Conservation (phyloP, 2,329 filamentous ascomycete species). For the Neofusicoccum sp. region DNA sequence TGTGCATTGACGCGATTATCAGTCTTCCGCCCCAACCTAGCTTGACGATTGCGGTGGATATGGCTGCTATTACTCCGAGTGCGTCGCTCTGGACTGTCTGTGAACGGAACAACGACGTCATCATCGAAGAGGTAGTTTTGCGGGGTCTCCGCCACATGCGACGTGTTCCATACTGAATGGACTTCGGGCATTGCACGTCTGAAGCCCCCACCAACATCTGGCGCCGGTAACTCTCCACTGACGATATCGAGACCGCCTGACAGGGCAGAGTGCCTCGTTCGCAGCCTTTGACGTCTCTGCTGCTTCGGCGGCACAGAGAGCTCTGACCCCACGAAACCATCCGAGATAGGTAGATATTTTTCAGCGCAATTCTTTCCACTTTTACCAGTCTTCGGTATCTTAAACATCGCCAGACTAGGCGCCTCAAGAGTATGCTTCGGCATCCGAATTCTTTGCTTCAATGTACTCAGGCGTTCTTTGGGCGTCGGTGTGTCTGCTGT, state of each 20-base stretch:
- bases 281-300: background rate
- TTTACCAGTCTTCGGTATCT: background rate
- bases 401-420: background rate
- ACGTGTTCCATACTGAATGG: background rate
- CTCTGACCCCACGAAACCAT: slow-evolving; percentile 18
- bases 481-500: background rate
- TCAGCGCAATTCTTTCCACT: background rate
- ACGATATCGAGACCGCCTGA: background rate
- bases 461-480: background rate
- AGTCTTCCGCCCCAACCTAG: background rate
- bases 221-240: background rate
- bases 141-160: background rate
- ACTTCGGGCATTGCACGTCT: background rate
- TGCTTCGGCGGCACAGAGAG: slow-evolving; percentile 7
- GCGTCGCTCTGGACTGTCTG: background rate
- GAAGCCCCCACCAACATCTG: background rate
- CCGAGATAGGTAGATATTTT: background rate
- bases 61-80: background rate
- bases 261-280: background rate
- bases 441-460: background rate
- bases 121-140: background rate
- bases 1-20: background rate
- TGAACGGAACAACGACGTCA: background rate
- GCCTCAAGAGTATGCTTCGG: background rate
- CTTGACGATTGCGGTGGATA: background rate